phyloP scores from a whole-genome alignment of 2,329 filamentous ascomycete genomes.

The Penicillium decumbens region DNA sequence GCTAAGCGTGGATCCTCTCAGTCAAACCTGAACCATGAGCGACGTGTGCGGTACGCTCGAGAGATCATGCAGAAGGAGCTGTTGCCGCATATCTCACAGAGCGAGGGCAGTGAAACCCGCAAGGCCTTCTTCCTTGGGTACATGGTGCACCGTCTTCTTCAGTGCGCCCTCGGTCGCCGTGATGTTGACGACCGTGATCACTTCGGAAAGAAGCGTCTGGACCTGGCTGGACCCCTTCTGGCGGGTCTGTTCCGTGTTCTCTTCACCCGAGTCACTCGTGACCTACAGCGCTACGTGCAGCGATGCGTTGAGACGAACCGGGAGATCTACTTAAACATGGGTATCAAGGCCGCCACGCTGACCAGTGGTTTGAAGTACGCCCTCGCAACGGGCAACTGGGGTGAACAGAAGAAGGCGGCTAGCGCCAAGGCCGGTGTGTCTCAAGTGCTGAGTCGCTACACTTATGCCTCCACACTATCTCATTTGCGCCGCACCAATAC shows the following conservation, averaged over 20 bases:
- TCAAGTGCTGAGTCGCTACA: constrained; percentile 96
- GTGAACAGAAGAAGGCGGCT: constrained; percentile 97
- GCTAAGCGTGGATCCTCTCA: constrained; percentile 79
- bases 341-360: constrained; percentile 84
- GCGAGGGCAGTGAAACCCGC: constrained; percentile 86
- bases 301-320: constrained; percentile 83
- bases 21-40: constrained; percentile 68
- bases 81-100: constrained; percentile 91
- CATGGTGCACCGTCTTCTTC: constrained; percentile 94
- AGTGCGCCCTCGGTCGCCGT: constrained; percentile 85
- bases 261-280: constrained; percentile 83
- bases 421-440: constrained; percentile 95
- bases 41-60: constrained; percentile 84
- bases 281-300: constrained; percentile 86
- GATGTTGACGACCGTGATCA: constrained; percentile 98
- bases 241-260: constrained; percentile 94
- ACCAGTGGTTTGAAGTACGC: constrained; percentile 96
- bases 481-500: constrained; percentile 97
- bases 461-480: constrained; percentile 91
- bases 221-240: constrained; percentile 87
- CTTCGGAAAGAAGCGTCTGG: constrained; percentile 96
- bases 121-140: constrained; percentile 99
- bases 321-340: constrained; percentile 85
- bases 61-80: constrained; percentile 97
- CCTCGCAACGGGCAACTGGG: constrained; percentile 96